Evolutionary conservation across 139 green algal genomes (phyloP), one percentile per base, ranked within the genome.

Genomic region (Medakamo hakoo): DNA sequence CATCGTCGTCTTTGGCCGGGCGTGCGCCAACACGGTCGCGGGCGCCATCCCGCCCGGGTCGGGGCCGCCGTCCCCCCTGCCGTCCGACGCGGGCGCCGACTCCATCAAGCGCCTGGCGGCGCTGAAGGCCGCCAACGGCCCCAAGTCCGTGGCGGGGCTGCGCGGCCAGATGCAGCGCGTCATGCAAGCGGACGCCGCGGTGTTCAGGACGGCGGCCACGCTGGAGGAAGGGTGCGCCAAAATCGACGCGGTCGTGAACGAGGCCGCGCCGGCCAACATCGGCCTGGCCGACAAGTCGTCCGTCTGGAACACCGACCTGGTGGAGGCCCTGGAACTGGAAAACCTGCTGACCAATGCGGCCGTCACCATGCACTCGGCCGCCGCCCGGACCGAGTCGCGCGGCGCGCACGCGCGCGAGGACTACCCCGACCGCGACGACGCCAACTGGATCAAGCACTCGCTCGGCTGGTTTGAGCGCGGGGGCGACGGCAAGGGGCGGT

Each of bases 361-460:
- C 25, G 66, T 87, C 49, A 95, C 87, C 24, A 93, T 93, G 80
- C 87, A 94, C 78, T 77, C 58, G 5, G 89, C 77, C 62, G 78
- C 84, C 75, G 66, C 66, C 59, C 75, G 80, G 60, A 89, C 85
- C 71, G 93, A 99, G 76, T 84, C 65, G 2, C 88, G 93, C 49
- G 93, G 93, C 23, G 93, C 93, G 2, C 93, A 99, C 69, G 85
- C 92, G 4, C 86, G 87, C 27, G 93, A 99, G 78, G 93, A 99
- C 80, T 99, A 95, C 73, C 61, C 77, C 1, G 66, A 87, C 29
- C 82, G 93, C 48, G 73, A 96, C 57, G 93, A 99, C 71, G 68
- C 86, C 64, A 63, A 86, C 14, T 98, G 92, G 92, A 97, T 99
- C 80, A 97, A 96, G 83, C 93, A 99, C 84, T 94, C 92, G 4